Percentiles rank a stretch among this genome's conserved stretches.
Evolutionary conservation across 2,329 filamentous ascomycete species (phyloP).

Genomic region (Aspergillus phoenicis): DNA sequence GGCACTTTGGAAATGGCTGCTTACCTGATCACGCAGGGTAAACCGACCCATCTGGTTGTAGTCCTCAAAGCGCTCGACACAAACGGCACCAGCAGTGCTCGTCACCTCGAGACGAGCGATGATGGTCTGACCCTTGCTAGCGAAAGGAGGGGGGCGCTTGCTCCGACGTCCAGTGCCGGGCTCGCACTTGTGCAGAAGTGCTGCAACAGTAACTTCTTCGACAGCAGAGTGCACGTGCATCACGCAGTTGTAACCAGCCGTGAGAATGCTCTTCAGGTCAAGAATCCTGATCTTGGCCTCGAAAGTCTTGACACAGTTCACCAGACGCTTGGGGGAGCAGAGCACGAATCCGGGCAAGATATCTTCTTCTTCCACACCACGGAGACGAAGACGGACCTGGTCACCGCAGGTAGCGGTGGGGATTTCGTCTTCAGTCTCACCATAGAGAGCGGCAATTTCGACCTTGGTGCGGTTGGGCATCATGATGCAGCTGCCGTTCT

Average conservation of each 20-base stretch:
- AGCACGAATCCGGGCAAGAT: conserved; percentile 94
- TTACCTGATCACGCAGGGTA: conserved; percentile 83
- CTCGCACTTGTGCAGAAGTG: conserved; percentile 88
- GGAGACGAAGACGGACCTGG: conserved; percentile 87
- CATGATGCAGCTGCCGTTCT: conserved; percentile 81
- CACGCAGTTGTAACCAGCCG: conserved; percentile 95
- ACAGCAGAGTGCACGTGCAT: conserved; percentile 96
- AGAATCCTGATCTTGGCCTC: conserved; percentile 96
- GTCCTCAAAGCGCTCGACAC: conserved; percentile 92
- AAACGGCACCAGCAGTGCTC: conserved; percentile 81
- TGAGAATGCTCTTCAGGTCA: conserved; percentile 90
- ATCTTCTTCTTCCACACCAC: conserved; percentile 96
- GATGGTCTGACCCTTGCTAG: conserved; percentile 76
- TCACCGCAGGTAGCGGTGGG: conserved; percentile 82
- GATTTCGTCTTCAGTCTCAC: conserved; percentile 94
- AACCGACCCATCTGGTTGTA: conserved; percentile 93
- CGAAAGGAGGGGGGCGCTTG: conserved; percentile 90
- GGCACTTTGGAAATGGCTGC: conserved; percentile 25
- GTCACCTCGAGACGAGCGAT: conserved; percentile 89
- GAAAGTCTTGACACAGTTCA: conserved; percentile 85
- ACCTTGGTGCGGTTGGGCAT: conserved; percentile 91
- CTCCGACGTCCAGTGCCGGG: conserved; percentile 93
- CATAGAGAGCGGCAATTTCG: conserved; percentile 82
- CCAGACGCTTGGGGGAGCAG: conserved; percentile 89
- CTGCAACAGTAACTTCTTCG: conserved; percentile 91